Conservation (phyloP, 139 green algal species). For the Yamagishiella unicocca region DNA sequence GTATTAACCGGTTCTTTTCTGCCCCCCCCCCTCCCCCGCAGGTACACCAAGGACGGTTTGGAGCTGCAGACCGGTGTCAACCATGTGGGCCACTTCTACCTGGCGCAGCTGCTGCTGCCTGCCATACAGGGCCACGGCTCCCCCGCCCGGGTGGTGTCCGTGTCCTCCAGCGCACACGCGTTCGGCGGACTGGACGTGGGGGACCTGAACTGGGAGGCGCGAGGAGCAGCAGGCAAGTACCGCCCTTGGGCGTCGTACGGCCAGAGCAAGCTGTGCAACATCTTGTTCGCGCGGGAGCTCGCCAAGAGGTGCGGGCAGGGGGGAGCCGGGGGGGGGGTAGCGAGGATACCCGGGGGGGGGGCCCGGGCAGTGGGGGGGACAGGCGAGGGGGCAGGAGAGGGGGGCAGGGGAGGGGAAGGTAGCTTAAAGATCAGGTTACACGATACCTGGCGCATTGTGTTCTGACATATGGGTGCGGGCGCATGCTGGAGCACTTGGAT, state of each 20-base stretch:
- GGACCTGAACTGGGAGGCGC: conserved; percentile 32
- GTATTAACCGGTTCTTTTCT: too few relatives aligned
- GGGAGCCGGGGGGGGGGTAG: background rate
- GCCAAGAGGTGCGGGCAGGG: background rate
- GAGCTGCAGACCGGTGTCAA: conserved; percentile 31
- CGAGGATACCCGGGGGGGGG: background rate
- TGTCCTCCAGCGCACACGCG: conserved; percentile 43
- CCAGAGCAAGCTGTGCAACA: conserved; percentile 73
- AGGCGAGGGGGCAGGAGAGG: background rate
- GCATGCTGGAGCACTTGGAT: too few relatives aligned
- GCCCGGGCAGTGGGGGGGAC: too few relatives aligned
- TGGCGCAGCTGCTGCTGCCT: conserved; percentile 32
- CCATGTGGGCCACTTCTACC: conserved; percentile 23
- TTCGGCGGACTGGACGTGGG: background rate
- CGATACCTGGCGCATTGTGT: background rate
- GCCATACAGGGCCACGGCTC: background rate
- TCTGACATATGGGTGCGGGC: background rate
- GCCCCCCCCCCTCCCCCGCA: background rate
- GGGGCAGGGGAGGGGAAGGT: background rate
- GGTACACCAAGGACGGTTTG: conserved; percentile 11
- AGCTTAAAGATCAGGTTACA: background rate
- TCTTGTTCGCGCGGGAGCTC: conserved; percentile 67
- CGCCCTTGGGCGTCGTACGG: conserved; percentile 57
- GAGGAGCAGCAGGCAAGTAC: conserved; percentile 39
- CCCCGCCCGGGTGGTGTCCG: conserved; percentile 14